Evolutionary conservation across 2,329 filamentous ascomycete genomes (phyloP).

Genomic region (Ophiostoma montium): DNA sequence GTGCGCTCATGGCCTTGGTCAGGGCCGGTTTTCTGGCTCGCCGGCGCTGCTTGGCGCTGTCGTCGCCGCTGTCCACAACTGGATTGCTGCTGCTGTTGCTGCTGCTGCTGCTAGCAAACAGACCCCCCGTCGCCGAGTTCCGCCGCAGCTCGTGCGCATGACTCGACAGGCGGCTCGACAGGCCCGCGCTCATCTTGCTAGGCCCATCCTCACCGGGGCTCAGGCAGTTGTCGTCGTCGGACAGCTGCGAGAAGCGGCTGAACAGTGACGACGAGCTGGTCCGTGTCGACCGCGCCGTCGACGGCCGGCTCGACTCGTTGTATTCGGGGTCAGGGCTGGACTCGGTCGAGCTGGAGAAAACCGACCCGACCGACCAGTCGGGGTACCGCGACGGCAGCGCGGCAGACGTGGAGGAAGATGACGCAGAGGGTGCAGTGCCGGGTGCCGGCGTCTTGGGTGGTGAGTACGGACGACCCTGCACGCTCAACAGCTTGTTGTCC

Average conservation of each 20-base stretch:
- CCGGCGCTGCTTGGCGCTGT: not conserved
- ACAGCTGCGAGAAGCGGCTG: slow-evolving; percentile 40
- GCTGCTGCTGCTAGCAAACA: slow-evolving; percentile 3
- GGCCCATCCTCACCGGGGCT: slow-evolving; percentile 33
- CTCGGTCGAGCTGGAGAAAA: slow-evolving; percentile 39
- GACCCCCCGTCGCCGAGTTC: slow-evolving; percentile 5
- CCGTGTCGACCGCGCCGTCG: slow-evolving; percentile 44
- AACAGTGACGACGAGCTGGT: slow-evolving; percentile 40
- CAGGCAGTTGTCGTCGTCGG: slow-evolving; percentile 40
- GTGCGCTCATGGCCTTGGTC: slow-evolving; percentile 51
- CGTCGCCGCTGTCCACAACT: not conserved
- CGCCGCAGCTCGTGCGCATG: slow-evolving; percentile 3
- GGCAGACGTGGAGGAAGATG: slow-evolving; percentile 16
- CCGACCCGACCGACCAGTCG: slow-evolving; percentile 44
- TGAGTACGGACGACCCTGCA: slow-evolving; percentile 31
- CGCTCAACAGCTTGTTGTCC: slow-evolving; percentile 17
- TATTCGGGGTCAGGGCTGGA: slow-evolving; percentile 44
- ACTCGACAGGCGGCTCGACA: not conserved
- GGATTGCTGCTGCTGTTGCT: not conserved
- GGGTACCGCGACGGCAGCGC: slow-evolving; percentile 32
- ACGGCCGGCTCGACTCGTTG: slow-evolving; percentile 37
- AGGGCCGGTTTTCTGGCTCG: slow-evolving; percentile 39
- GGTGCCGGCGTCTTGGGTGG: slow-evolving; percentile 47
- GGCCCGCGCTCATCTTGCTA: slow-evolving; percentile 16
- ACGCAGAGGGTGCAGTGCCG: slow-evolving; percentile 27